phyloP scores from a whole-genome alignment of 2,329 filamentous ascomycete genomes.

The Penicillium polonicum region DNA sequence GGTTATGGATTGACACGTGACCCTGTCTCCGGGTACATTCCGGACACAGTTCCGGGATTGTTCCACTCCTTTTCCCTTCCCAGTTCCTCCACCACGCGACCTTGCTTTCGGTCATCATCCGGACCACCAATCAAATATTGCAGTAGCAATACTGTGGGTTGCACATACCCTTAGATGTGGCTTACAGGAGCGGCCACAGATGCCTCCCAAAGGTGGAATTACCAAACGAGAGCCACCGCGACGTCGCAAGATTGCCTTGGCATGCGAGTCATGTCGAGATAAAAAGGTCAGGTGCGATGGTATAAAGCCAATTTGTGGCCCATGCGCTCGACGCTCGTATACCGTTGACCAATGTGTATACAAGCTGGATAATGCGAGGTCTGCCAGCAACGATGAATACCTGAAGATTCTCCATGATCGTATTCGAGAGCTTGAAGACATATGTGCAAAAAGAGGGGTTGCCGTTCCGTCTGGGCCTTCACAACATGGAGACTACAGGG shows the following conservation, averaged over 20 bases:
- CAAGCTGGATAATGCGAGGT: conserved; percentile 38
- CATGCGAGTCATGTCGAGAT: conserved; percentile 45
- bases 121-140: not conserved
- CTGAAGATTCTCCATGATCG: conserved; percentile 26
- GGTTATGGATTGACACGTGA: not conserved
- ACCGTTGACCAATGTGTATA: conserved; percentile 41
- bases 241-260: conserved; percentile 37
- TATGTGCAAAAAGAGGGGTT: conserved; percentile 24
- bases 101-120: conserved; percentile 1
- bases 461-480: conserved; percentile 13
- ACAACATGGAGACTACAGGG: conserved; percentile 1
- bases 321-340: conserved; percentile 39
- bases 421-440: conserved; percentile 30
- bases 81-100: not conserved
- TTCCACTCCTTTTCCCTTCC: not conserved
- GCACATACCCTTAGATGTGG: not conserved
- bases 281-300: conserved; percentile 47
- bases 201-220: conserved; percentile 17
- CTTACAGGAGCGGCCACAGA: not conserved
- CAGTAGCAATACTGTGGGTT: not conserved
- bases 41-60: not conserved
- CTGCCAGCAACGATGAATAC: conserved; percentile 39
- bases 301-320: conserved; percentile 47
- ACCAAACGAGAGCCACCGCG: conserved; percentile 19
- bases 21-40: not conserved